Evolutionary conservation across 140 eudicot genomes (phyloP), one percentile per base, ranked within the genome.

Genomic region (Oenanthe javanica): DNA sequence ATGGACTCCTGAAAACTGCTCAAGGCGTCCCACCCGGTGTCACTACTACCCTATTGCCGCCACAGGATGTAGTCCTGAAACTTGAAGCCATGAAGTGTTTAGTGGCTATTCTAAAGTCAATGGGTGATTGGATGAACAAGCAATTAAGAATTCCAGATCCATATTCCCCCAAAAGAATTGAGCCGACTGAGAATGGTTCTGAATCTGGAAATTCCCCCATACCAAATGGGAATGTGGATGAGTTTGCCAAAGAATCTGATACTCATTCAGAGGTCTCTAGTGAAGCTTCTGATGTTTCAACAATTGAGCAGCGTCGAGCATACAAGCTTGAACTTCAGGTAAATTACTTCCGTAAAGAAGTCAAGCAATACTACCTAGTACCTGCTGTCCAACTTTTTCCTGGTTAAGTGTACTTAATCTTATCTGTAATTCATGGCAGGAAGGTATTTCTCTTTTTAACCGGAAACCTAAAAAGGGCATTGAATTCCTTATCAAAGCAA

Each of bases 261-360:
- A 38, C 93, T 83, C 97, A 86, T 52, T 87, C 93, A 75, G 99
- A 95, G 84, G 83, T 90, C 82, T 86, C 91, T 9, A 91, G 83
- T 81, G 99, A 95, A 80, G 92, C 87, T 84, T 92, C 97, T 47
- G 96, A 92, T 85, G 97, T 85, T 84, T 91, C 90, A 73, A 67
- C 92, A 38, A 89, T 95, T 82, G 99, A 95, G 90, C 99, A 92
- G 85, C 92, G 93, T 9, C 93, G 93, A 59, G 96, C 97, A 31
- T 90, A 95, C 90, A 95, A 95, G 87, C 96, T 90, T 61, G 99
- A 95, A 87, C 92, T 95, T 90, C 99, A 92, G 96, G 99, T 92
- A 85, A 64, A 77, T 75, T 77, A 80, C 72, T 75, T 81, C 27
- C 14, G 46, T 25, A 77, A 78, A 72, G 61, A 57, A 49, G 51